phyloP scores from a whole-genome alignment of 371 early-diverging fungal species.

The Rhizomucor miehei region DNA sequence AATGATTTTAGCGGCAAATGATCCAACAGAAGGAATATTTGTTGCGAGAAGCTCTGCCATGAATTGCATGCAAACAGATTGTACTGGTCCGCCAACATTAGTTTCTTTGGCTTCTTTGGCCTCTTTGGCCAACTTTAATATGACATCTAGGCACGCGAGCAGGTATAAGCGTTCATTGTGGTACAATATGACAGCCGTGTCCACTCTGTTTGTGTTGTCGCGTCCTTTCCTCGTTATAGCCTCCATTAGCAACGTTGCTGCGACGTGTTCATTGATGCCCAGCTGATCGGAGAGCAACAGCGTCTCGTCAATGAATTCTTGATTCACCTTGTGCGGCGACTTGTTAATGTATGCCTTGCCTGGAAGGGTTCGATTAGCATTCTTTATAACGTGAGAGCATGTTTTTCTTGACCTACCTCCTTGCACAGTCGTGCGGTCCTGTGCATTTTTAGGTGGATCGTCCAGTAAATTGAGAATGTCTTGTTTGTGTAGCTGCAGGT shows the following conservation, averaged over 20 bases:
- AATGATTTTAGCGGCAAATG: constrained; percentile 44
- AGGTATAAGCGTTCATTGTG: constrained; percentile 68
- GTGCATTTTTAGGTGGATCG: constrained; percentile 40
- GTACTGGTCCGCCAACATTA: constrained; percentile 42
- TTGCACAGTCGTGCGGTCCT: constrained; percentile 48
- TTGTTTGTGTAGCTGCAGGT: constrained; percentile 30
- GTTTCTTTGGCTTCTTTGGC: constrained; percentile 42
- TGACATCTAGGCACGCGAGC: constrained; percentile 56
- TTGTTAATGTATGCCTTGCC: constrained; percentile 54
- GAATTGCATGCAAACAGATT: constrained; percentile 33
- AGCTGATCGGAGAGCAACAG: constrained; percentile 77
- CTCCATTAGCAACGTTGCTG: constrained; percentile 68
- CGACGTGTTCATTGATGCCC: constrained; percentile 74
- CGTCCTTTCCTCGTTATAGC: constrained; percentile 47
- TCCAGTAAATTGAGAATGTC: constrained; percentile 44
- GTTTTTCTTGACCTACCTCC: constrained; percentile 37
- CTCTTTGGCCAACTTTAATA: constrained; percentile 59
- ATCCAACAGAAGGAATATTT: constrained; percentile 9
- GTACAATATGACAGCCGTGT: constrained; percentile 69
- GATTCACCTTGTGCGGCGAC: constrained; percentile 55
- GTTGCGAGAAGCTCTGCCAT: constrained; percentile 21
- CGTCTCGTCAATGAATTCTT: constrained; percentile 66
- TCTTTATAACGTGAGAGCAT: background rate
- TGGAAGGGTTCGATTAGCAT: background rate
- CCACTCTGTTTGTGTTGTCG: constrained; percentile 21